A percentile compares a stretch with the other conserved stretches of the same genome.
These are phyloP conservation scores for Rhizopus arrhizus DNA, from an alignment of 371 early-diverging fungal genomes.

Conservation along the genomic window DNA sequence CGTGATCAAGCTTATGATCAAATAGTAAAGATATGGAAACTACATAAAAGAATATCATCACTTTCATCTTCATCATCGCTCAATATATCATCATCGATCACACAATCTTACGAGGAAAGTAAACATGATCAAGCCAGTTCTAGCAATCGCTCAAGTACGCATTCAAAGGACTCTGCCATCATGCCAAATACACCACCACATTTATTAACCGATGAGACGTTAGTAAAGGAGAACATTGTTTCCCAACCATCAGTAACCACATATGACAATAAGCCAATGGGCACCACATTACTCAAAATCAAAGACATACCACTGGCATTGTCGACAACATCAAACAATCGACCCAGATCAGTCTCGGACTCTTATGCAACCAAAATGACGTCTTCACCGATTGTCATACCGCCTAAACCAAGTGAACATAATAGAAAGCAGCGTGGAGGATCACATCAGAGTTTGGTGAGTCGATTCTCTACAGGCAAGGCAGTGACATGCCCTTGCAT, in stretches of 20 bases:
- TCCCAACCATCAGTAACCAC: not conserved
- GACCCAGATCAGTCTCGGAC: conserved; percentile 27
- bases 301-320: not conserved
- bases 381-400: conserved; percentile 1
- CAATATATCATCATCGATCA: conserved; percentile 2
- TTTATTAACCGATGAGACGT: not conserved
- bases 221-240: not conserved
- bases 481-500: conserved; percentile 44
- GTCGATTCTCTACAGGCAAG: not conserved
- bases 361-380: conserved; percentile 2
- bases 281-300: not conserved
- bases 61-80: conserved; percentile 8
- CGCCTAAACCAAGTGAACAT: conserved; percentile 3
- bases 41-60: conserved; percentile 14
- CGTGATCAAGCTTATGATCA: conserved; percentile 79
- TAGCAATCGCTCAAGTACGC: conserved; percentile 2
- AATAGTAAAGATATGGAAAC: conserved; percentile 71
- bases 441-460: not conserved
- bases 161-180: conserved; percentile 20
- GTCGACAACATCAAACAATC: not conserved
- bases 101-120: not conserved
- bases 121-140: conserved; percentile 1
- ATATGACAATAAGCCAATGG: not conserved
- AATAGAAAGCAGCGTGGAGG: not conserved
- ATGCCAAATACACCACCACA: conserved; percentile 7